A percentile compares a stretch with the other conserved stretches of the same genome.
phyloP scores from a whole-genome alignment of 208 protist genomes.

The Balamuthia mandrillaris region DNA sequence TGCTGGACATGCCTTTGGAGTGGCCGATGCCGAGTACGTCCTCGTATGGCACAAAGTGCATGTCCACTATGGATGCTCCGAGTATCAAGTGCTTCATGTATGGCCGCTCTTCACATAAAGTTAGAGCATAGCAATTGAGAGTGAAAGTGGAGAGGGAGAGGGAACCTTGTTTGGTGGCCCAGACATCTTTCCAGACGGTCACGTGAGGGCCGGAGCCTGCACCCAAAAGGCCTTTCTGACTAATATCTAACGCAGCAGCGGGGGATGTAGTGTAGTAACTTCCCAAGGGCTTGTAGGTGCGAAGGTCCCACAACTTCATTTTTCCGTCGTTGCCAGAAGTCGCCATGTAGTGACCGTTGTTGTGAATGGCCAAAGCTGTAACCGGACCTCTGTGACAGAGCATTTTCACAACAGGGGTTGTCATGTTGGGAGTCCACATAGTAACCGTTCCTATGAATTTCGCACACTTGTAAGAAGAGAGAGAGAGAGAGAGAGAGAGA shows the following conservation, averaged over 20 bases:
- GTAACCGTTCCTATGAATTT: constrained; percentile 13
- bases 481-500: not conserved
- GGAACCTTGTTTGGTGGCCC: not conserved
- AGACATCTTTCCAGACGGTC: constrained; percentile 58
- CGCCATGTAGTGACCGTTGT: constrained; percentile 78
- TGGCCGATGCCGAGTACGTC: constrained; percentile 82
- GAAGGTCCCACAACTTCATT: constrained; percentile 95
- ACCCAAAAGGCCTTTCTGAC: constrained; percentile 72
- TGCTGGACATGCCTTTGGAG: constrained; percentile 58
- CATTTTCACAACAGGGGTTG: constrained; percentile 91
- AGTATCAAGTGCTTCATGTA: constrained; percentile 67
- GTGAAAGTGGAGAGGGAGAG: no score
- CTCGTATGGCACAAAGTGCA: constrained; percentile 81
- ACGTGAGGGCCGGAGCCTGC: constrained; percentile 49
- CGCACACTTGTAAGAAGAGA: not conserved
- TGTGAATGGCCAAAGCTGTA: constrained; percentile 17
- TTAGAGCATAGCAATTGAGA: no score
- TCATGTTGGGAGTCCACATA: constrained; percentile 79
- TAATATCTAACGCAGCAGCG: constrained; percentile 62
- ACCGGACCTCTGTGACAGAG: constrained; percentile 81
- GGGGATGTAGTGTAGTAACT: constrained; percentile 50
- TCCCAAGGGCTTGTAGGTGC: constrained; percentile 49
- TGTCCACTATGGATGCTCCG: constrained; percentile 9
- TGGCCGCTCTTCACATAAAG: no score
- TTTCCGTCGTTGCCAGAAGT: constrained; percentile 90